phyloP scores from a whole-genome alignment of 805 yeast genomes.

The Starmerella apis region DNA sequence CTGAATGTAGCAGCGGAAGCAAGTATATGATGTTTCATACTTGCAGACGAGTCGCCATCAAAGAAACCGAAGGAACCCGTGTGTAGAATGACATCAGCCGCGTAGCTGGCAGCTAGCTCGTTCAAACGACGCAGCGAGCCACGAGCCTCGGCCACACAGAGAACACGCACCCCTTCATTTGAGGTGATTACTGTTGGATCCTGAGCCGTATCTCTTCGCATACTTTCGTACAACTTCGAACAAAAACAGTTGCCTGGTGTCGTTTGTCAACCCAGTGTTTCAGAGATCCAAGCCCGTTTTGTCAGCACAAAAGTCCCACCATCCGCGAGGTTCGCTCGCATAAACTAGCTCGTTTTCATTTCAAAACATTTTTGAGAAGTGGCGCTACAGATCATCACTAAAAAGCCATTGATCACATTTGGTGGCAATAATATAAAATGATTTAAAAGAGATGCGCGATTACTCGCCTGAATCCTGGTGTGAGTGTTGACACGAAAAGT shows the following conservation, averaged over 20 bases:
- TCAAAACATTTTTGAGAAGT: too few relatives aligned
- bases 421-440: too few relatives aligned
- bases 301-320: neutral
- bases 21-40: slow-evolving; percentile 40
- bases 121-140: slow-evolving; percentile 44
- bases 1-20: slow-evolving; percentile 60
- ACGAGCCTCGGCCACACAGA: slow-evolving; percentile 47
- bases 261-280: neutral
- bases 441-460: too few relatives aligned
- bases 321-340: too few relatives aligned
- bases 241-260: neutral
- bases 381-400: too few relatives aligned
- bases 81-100: slow-evolving; percentile 49
- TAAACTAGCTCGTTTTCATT: too few relatives aligned
- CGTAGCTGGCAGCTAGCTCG: slow-evolving; percentile 38
- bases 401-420: too few relatives aligned
- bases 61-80: slow-evolving; percentile 77
- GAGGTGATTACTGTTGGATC: neutral
- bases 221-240: neutral
- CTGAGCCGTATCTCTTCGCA: neutral
- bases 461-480: too few relatives aligned
- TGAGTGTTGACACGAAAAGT: too few relatives aligned
- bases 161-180: slow-evolving; percentile 33
- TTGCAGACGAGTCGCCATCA: slow-evolving; percentile 45
- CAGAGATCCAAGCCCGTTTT: neutral